phyloP scores from a whole-genome alignment of 768 basidiomycete genomes.

The Tricholoma sp. region DNA sequence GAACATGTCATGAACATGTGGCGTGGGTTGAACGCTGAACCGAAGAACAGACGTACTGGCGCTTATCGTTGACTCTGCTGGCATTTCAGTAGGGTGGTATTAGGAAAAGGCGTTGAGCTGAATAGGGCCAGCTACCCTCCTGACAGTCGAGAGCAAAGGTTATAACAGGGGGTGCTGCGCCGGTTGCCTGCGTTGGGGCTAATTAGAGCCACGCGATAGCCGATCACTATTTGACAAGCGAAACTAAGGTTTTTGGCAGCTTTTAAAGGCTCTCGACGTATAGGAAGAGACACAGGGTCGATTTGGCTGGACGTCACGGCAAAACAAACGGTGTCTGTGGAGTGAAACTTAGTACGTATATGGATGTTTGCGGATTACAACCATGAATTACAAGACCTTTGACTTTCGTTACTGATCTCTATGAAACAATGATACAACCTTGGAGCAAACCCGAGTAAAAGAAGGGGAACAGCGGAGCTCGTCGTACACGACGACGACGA shows the following conservation, averaged over 20 bases:
- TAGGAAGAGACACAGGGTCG: no score
- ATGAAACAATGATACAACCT: no score
- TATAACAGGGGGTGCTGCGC: neutral
- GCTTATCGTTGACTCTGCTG: constrained; percentile 2
- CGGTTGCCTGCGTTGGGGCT: neutral
- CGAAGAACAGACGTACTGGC: constrained; percentile 1
- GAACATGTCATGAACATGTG: neutral
- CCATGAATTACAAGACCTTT: no score
- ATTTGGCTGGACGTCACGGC: no score
- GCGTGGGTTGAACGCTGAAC: neutral
- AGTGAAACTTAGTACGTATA: no score
- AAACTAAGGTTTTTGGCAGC: neutral
- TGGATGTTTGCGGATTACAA: no score
- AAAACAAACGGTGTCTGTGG: no score
- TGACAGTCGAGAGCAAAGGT: neutral
- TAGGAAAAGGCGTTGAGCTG: neutral
- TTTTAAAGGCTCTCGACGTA: no score
- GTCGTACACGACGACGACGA: no score
- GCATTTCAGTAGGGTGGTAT: neutral
- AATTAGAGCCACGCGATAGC: neutral
- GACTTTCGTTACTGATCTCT: no score
- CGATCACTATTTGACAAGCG: neutral
- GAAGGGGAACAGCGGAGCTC: no score
- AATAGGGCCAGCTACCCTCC: neutral
- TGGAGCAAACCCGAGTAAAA: no score